Evolutionary conservation across 2,329 filamentous ascomycete genomes (phyloP).

Genomic region (Magnaporthiopsis poae): DNA sequence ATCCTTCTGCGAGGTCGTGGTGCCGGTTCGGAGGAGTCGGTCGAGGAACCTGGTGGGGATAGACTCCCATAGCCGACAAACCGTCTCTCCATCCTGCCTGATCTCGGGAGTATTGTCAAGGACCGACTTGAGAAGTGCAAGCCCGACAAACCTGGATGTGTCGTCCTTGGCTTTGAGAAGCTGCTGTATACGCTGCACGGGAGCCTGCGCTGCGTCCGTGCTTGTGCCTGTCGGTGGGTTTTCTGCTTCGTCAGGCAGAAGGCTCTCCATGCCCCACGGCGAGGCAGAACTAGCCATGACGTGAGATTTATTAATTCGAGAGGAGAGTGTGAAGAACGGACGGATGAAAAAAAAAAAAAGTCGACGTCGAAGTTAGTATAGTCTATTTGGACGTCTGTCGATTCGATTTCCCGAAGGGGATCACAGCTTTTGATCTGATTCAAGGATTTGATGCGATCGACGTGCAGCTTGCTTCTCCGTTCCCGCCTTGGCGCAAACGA

Average conservation of each 20-base stretch:
- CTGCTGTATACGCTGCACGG: conserved; percentile 39
- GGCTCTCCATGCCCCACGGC: neutral
- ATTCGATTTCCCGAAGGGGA: neutral
- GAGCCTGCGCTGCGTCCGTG: conserved; percentile 9
- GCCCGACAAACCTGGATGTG: conserved; percentile 57
- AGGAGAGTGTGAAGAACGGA: neutral
- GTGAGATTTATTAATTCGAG: neutral
- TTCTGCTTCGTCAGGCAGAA: neutral
- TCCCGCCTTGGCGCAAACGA: neutral
- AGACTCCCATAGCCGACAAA: conserved; percentile 47
- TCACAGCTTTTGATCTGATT: too few relatives aligned
- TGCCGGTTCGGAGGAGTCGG: conserved; percentile 47
- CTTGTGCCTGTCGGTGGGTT: neutral
- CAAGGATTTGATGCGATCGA: neutral
- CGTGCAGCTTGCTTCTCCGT: neutral
- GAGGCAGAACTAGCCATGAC: neutral
- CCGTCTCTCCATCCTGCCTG: conserved; percentile 33
- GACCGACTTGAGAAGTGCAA: conserved; percentile 56
- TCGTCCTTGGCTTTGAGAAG: conserved; percentile 53
- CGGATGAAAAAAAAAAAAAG: neutral
- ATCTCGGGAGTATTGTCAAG: conserved; percentile 50
- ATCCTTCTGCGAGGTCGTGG: conserved; percentile 27
- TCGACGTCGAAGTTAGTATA: neutral
- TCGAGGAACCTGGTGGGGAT: conserved; percentile 56
- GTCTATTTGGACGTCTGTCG: neutral